A percentile compares a stretch with the other conserved stretches of the same genome.
phyloP scores from a whole-genome alignment of 2,329 filamentous ascomycete species.

The Alternaria sp. region DNA sequence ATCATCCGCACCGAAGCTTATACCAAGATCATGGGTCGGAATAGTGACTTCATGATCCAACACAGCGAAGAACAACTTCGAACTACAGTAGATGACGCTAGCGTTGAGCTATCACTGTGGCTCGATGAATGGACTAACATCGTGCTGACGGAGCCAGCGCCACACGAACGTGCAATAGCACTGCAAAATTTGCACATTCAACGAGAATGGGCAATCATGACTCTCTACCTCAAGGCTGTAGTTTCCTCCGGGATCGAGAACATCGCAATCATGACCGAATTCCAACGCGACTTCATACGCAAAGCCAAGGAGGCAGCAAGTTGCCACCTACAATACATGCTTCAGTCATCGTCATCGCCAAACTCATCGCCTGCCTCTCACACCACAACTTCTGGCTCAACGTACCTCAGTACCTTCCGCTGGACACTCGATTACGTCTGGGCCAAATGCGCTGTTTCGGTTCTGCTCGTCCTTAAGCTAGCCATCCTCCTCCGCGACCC shows the following conservation, averaged over 20 bases:
- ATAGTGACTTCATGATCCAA: constrained; percentile 16
- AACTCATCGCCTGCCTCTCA: constrained; percentile 30
- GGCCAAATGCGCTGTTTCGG: constrained; percentile 67
- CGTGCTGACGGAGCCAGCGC: constrained; percentile 26
- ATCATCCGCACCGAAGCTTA: constrained; percentile 50
- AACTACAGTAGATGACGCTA: constrained; percentile 33
- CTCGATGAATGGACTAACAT: constrained; percentile 54
- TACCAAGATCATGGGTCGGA: constrained; percentile 27
- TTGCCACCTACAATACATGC: constrained; percentile 61
- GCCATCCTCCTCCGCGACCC: constrained; percentile 59
- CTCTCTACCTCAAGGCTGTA: constrained; percentile 62
- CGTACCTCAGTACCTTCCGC: constrained; percentile 61
- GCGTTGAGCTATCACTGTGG: constrained; percentile 48
- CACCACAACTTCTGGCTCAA: constrained; percentile 14
- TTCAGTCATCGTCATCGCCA: constrained; percentile 38
- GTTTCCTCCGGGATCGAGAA: constrained; percentile 61
- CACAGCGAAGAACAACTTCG: constrained; percentile 33
- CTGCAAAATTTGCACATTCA: constrained; percentile 61
- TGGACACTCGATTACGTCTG: constrained; percentile 67
- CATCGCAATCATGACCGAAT: constrained; percentile 60
- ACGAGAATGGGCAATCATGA: constrained; percentile 63
- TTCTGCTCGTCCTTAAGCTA: constrained; percentile 63
- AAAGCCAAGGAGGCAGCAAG: constrained; percentile 62
- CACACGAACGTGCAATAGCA: constrained; percentile 30
- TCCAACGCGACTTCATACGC: constrained; percentile 59